Percentiles rank a stretch among this genome's conserved stretches.
These are phyloP conservation scores for Niebla homalea DNA, from an alignment of 495 filamentous ascomycete genomes.

Conservation along the genomic window DNA sequence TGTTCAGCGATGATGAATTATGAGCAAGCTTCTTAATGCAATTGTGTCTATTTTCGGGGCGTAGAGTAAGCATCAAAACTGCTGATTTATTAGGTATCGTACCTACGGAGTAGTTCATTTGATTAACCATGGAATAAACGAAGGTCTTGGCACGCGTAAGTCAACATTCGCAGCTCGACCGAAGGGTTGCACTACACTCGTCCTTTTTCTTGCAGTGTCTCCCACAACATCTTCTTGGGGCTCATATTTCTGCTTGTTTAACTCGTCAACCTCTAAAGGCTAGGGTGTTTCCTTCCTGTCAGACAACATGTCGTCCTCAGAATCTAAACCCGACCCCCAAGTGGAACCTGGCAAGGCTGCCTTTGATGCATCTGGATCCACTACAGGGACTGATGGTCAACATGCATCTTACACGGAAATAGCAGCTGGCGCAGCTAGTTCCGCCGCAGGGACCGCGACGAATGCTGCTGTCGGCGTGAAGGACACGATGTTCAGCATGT, in stretches of 20 bases:
- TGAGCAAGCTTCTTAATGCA: too few species aligned
- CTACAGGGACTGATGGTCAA: constrained; percentile 6
- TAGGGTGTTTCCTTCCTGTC: too few species aligned
- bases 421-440: constrained; percentile 14
- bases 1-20: too few species aligned
- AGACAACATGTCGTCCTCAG: background rate
- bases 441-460: constrained; percentile 35
- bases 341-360: background rate
- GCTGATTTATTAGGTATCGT: too few species aligned
- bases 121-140: background rate
- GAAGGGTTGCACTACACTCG: background rate
- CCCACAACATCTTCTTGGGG: background rate
- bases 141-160: background rate
- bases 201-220: background rate
- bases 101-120: too few species aligned
- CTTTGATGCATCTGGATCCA: too few species aligned
- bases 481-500: constrained; percentile 89
- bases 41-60: too few species aligned
- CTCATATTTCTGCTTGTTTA: too few species aligned
- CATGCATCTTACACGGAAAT: constrained; percentile 22
- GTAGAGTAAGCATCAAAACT: too few species aligned
- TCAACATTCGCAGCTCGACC: background rate
- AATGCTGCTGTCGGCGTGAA: constrained; percentile 41
- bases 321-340: background rate
- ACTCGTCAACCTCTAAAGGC: too few species aligned